Base-by-base conservation (phyloP, 331 rosid genomes). In the Phaseolus coccineus region DNA sequence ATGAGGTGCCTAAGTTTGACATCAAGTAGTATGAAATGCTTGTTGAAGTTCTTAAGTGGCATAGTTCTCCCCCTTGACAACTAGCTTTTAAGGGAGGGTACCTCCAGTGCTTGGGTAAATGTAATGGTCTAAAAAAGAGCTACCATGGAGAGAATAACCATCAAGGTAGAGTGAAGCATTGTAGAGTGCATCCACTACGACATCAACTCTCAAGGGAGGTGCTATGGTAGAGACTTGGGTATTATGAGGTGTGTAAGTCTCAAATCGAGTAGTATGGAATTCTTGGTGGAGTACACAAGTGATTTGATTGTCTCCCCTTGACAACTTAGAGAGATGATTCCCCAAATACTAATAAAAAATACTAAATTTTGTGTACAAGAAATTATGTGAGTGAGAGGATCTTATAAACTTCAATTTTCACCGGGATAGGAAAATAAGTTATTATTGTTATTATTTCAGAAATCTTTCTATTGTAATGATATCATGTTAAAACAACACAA, bases 391-490 rank as follows among this genome's bases (percentile, higher is more conserved):
- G 11, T 40, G 50, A 19, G 50, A 19, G 73, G 67, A 72, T 46
- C 25, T 27, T 33, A 14, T 9, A 58, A 14, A 71, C 47, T 22
- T 22, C 52, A 72, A 52, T 64, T 77, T 44, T 71, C 51, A 55
- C 51, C 27, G 31, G n/a, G 56, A 69, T 25, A 57, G 61, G 65
- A 52, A 68, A 71, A 31, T 71, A 56, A 66, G 3, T 63, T 31
- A 35, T 50, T 71, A 39, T 33, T 19, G 22, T 50, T 44, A 28
- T 69, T 8, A 56, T 69, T 24, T 65, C 24, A 16, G 39, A 56
- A 47, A 28, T 46, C 40, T 65, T 79, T 30, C 65, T 58, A 16
- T 25, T 72, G 25, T 42, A 48, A 39, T 57, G 55, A 61, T 75
- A 44, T 57, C 58, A 8, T n/a, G 15, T 57, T 48, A 3, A n/a